Percentiles rank a stretch among this genome's conserved stretches.
These are phyloP conservation scores for Monocercomonoides exilis DNA, from an alignment of 78 protist species.

Conservation along the genomic window DNA sequence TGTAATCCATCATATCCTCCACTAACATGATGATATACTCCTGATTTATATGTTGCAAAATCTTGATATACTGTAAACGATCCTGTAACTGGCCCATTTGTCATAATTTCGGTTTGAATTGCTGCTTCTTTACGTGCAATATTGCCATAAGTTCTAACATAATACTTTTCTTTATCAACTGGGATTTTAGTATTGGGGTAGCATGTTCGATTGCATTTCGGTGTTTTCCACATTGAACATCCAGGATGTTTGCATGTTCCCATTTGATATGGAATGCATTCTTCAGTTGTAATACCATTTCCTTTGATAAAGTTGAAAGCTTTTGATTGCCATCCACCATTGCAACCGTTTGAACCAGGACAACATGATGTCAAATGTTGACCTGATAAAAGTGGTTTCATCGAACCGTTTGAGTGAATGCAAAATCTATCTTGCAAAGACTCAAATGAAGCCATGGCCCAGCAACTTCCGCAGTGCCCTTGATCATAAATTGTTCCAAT, in stretches of 20 bases:
- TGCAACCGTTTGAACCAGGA: conserved; percentile 2
- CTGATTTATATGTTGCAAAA: conserved; percentile 27
- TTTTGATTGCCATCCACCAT: conserved; percentile 11
- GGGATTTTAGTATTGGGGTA: too few relatives aligned
- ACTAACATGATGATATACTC: conserved; percentile 21
- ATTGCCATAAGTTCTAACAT: neutral
- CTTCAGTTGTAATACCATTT: conserved; percentile 5
- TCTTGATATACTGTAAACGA: conserved; percentile 20
- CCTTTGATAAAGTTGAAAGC: conserved; percentile 1
- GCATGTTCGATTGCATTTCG: neutral
- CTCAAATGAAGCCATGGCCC: conserved; percentile 33
- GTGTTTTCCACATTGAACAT: conserved; percentile 12
- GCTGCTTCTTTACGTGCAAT: conserved; percentile 10
- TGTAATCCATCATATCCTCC: conserved; percentile 36
- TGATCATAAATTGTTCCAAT: conserved; percentile 20
- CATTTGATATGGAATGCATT: conserved; percentile 16
- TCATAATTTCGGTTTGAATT: neutral
- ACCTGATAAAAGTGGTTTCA: conserved; percentile 18
- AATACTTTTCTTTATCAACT: neutral
- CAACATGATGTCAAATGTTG: conserved; percentile 31
- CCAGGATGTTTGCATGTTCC: conserved; percentile 10
- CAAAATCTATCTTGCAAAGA: neutral
- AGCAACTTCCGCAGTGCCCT: conserved; percentile 45
- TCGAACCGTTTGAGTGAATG: neutral
- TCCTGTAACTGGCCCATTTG: conserved; percentile 35